Evolutionary conservation across 352 stramenopile genomes (phyloP).

Genomic region (Aphanomyces astaci): DNA sequence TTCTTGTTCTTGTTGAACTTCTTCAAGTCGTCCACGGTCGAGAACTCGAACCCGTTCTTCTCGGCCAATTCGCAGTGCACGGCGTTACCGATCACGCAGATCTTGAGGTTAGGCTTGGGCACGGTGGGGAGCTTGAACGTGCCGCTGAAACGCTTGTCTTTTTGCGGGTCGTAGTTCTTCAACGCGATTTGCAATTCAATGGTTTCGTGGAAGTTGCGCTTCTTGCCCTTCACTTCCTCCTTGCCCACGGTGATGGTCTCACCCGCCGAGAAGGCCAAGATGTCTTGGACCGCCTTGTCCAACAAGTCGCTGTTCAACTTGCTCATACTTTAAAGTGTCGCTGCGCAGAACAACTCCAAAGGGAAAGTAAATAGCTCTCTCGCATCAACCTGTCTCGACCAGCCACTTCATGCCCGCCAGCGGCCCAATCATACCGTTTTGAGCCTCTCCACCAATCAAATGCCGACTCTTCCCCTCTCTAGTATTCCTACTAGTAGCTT

Average conservation of each 20-base stretch:
- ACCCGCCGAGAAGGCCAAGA: constrained; percentile 92
- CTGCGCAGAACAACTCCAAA: constrained; percentile 22
- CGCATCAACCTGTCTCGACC: background rate
- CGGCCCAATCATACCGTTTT: background rate
- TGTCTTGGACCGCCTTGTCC: constrained; percentile 92
- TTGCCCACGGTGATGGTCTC: constrained; percentile 89
- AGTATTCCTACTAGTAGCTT: too few species aligned
- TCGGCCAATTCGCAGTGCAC: constrained; percentile 98
- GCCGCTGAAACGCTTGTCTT: constrained; percentile 99
- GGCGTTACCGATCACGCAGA: constrained; percentile 98
- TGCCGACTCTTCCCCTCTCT: background rate
- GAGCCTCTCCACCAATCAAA: background rate
- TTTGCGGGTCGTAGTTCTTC: constrained; percentile 99
- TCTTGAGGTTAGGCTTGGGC: constrained; percentile 92
- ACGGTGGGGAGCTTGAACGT: constrained; percentile 98
- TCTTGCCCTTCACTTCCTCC: constrained; percentile 96
- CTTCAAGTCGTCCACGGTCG: constrained; percentile 99
- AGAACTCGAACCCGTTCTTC: constrained; percentile 96
- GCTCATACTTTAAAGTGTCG: constrained; percentile 53
- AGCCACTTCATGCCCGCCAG: background rate
- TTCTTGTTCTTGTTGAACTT: constrained; percentile 99
- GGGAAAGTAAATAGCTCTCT: constrained; percentile 3
- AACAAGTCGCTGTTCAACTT: constrained; percentile 98
- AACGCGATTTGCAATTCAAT: constrained; percentile 98
- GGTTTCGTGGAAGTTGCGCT: constrained; percentile 99